A percentile compares a stretch with the other conserved stretches of the same genome.
phyloP scores from a whole-genome alignment of 371 early-diverging fungal genomes.

The Mortierella sp. region DNA sequence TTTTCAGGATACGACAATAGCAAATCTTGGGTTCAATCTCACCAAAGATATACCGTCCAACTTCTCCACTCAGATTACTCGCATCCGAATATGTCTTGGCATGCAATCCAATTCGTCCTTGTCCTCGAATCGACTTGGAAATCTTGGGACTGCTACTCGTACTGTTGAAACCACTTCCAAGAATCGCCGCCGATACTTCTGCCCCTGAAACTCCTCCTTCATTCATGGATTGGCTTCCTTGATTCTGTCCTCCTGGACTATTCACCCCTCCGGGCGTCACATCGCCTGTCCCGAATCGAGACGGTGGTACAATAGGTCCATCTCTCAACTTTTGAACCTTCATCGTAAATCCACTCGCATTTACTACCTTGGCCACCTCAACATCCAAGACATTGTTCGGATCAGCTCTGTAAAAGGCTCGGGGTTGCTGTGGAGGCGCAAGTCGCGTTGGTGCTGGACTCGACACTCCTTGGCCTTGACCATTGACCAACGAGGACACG shows the following conservation, averaged over 20 bases:
- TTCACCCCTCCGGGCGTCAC: too few species aligned
- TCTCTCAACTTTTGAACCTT: constrained; percentile 43
- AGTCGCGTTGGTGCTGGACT: constrained; percentile 15
- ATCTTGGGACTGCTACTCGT: constrained; percentile 54
- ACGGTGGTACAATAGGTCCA: constrained; percentile 9
- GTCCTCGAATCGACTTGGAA: constrained; percentile 65
- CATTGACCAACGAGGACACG: constrained; percentile 21
- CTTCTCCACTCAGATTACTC: constrained; percentile 56
- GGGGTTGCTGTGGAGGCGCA: constrained; percentile 27
- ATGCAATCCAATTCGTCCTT: constrained; percentile 20
- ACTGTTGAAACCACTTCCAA: constrained; percentile 28
- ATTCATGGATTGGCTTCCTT: too few species aligned
- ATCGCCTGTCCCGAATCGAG: constrained; percentile 2
- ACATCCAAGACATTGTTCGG: constrained; percentile 74
- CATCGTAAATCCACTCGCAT: constrained; percentile 55
- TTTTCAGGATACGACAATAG: constrained; percentile 75
- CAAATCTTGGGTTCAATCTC: constrained; percentile 76
- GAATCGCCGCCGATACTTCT: too few species aligned
- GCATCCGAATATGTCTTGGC: constrained; percentile 34
- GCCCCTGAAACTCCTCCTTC: too few species aligned
- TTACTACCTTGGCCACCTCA: constrained; percentile 77
- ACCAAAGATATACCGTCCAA: constrained; percentile 79
- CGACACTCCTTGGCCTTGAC: constrained; percentile 8
- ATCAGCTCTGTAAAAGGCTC: constrained; percentile 66
- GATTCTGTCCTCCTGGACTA: too few species aligned